These are phyloP conservation scores for Chenopodium berlandieri DNA, from an alignment of 148 eudicot species.

Conservation along the genomic window DNA sequence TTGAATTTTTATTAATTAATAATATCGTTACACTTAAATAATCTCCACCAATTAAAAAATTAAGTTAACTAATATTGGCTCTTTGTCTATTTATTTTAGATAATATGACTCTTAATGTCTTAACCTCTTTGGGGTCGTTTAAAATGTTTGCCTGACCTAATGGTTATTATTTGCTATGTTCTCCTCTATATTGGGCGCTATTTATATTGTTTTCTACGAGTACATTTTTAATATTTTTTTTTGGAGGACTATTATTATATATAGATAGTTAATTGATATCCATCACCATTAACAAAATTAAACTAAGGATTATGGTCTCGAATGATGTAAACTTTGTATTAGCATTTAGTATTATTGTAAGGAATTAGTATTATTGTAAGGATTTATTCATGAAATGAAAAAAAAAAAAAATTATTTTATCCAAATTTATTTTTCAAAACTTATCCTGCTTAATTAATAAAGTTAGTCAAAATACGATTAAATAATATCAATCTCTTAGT, in stretches of 20 bases:
- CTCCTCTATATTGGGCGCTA: not conserved
- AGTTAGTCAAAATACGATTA: too few species aligned
- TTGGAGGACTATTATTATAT: too few species aligned
- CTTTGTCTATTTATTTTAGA: not conserved
- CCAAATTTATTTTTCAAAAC: too few species aligned
- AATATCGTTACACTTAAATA: not conserved
- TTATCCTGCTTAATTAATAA: too few species aligned
- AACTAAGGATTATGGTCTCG: too few species aligned
- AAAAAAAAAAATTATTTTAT: too few species aligned
- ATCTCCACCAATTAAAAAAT: not conserved
- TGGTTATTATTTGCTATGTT: not conserved
- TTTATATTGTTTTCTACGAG: too few species aligned
- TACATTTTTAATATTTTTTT: too few species aligned
- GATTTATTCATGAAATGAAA: not conserved
- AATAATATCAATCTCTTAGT: too few species aligned
- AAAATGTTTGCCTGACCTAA: constrained; percentile 3
- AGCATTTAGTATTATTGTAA: too few species aligned
- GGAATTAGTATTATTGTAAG: too few species aligned
- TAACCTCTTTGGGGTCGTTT: constrained; percentile 1
- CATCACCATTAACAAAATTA: not conserved
- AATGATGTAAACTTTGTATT: not conserved
- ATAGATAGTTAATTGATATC: too few species aligned
- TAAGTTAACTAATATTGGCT: constrained; percentile 4
- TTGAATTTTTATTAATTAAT: not conserved
- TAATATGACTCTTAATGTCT: constrained; percentile 12